Evolutionary conservation across 352 stramenopile species (phyloP).

Genomic region (Pythium sp.): DNA sequence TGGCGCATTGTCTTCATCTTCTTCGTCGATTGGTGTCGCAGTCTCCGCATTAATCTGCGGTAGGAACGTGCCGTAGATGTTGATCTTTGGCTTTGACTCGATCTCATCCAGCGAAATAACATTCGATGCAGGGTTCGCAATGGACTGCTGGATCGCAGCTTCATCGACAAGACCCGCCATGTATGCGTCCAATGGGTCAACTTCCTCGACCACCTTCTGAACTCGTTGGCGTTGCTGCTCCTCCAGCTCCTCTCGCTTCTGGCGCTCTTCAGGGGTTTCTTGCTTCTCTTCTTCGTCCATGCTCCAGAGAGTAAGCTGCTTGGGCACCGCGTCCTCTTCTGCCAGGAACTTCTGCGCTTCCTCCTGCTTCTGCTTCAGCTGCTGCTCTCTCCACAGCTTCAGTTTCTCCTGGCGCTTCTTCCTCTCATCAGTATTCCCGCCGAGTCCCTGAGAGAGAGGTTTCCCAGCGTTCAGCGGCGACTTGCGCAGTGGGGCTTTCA

Average conservation of each 20-base stretch:
- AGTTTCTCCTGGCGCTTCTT: slow-evolving; percentile 46
- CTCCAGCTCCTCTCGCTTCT: slow-evolving; percentile 46
- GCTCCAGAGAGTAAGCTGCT: slow-evolving; percentile 59
- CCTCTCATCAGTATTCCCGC: slow-evolving; percentile 29
- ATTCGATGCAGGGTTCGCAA: slow-evolving; percentile 64
- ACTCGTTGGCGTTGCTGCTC: slow-evolving; percentile 51
- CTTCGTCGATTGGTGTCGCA: slow-evolving; percentile 16
- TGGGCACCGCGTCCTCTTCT: slow-evolving; percentile 67
- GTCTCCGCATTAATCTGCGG: slow-evolving; percentile 27
- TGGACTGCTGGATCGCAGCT: slow-evolving; percentile 69
- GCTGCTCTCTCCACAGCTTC: slow-evolving; percentile 58
- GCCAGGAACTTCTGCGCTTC: slow-evolving; percentile 62
- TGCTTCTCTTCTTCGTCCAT: slow-evolving; percentile 64
- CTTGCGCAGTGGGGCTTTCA: slow-evolving; percentile 22
- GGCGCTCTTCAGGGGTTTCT: slow-evolving; percentile 47
- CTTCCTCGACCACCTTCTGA: slow-evolving; percentile 74
- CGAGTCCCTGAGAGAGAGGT: background rate
- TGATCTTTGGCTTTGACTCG: slow-evolving; percentile 67
- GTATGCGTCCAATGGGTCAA: slow-evolving; percentile 83
- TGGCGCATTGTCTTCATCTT: slow-evolving; percentile 1
- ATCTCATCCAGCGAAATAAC: slow-evolving; percentile 87
- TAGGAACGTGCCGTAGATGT: slow-evolving; percentile 87
- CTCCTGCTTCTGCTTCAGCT: slow-evolving; percentile 60
- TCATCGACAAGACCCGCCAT: slow-evolving; percentile 84
- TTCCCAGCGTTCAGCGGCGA: slow-evolving; percentile 1